phyloP scores from a whole-genome alignment of 257 asterid genomes.

The Cinchona pubescens region DNA sequence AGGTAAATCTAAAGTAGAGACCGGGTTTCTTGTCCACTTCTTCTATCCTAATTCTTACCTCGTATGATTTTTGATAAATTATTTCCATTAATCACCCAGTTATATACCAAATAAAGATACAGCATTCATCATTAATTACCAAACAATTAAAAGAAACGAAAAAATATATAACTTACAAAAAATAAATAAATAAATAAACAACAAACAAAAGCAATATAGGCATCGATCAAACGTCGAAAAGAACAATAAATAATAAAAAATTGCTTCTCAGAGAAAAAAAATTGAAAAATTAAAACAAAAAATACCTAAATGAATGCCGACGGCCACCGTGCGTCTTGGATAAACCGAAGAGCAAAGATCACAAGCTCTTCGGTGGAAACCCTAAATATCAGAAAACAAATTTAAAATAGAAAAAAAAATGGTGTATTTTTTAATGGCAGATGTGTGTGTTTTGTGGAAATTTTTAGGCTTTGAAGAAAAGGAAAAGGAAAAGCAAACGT shows the following conservation, averaged over 20 bases:
- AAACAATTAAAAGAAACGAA: background rate
- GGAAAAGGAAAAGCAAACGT: conserved; percentile 8
- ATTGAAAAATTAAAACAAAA: background rate
- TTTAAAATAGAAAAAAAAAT: background rate
- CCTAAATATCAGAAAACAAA: background rate
- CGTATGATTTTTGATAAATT: background rate
- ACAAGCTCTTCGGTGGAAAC: background rate
- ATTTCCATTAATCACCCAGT: background rate
- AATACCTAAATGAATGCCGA: conserved; percentile 3
- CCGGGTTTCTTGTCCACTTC: background rate
- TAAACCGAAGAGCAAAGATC: background rate
- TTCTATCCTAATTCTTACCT: background rate
- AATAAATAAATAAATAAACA: too few relatives aligned
- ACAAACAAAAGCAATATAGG: too few relatives aligned
- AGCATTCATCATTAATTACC: background rate
- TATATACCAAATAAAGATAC: background rate
- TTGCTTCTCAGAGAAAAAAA: background rate
- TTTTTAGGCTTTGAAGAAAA: conserved; percentile 6
- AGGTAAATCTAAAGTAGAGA: background rate
- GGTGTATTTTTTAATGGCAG: background rate
- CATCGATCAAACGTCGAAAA: background rate
- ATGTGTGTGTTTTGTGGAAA: background rate
- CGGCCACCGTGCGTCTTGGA: background rate
- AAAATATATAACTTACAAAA: too few relatives aligned
- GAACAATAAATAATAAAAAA: background rate